Base-by-base conservation (phyloP, 305 asterid species). In the Rubia tinctorum region DNA sequence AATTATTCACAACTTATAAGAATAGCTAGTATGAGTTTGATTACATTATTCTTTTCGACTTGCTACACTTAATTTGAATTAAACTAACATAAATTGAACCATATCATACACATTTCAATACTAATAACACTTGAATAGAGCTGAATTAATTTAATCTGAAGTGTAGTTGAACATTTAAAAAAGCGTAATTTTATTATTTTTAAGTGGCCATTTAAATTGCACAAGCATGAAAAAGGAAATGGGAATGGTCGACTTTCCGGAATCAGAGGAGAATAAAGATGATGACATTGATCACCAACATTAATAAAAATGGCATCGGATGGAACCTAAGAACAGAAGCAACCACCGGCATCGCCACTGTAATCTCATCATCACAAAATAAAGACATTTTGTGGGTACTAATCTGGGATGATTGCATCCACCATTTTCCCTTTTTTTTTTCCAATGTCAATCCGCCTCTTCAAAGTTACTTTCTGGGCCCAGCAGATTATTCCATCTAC, bases 341-440 rank as follows among this genome's bases (percentile, higher is more conserved):
- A 60, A 61, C 75, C 66, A 47, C 74, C 56, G 66, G 69, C 71
- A 70, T 45, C 66, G 51, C 47, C 71, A 69, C 47, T 23, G 23
- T n/a, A 65, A 37, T 47, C 20, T 34, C 18, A 45, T 69, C 22
- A 69, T 61, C 4, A 18, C 12, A 23, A 17, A 40, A 20, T 44
- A 8, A 13, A 7, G 43, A 1, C 11, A 3, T 20, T 8, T 23
- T 17, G 10, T 7, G n/a, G 34, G 14, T 22, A 17, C 61, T 56
- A 58, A 53, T 42, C 34, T 43, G 39, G 30, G 78, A 75, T 75
- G 79, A 75, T 75, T 75, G 62, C 79, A 9, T 62, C 79, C 79
- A 75, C 79, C 74, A 60, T n/a, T 68, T 60, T n/a, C n/a, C 10
- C 23, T 30, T 69, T 59, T 42, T 44, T n/a, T 68, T 40, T 55